These are phyloP conservation scores for Heliamphora pulchella DNA, from an alignment of 179 eudicot species.

Conservation along the genomic window DNA sequence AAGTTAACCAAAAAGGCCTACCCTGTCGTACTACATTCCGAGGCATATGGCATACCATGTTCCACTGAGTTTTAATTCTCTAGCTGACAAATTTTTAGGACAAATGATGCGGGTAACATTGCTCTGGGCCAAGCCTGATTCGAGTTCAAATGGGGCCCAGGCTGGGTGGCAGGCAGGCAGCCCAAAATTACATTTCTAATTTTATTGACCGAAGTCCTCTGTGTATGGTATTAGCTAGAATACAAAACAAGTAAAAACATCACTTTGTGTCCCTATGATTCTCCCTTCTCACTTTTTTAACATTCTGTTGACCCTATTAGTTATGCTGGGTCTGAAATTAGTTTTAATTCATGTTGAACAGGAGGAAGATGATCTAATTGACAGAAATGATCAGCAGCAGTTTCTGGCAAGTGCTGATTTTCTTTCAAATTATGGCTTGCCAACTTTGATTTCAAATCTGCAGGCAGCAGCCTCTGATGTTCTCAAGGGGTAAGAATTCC, in stretches of 20 bases:
- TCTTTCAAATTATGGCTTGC: constrained; percentile 56
- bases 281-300: background rate
- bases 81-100: too few relatives aligned
- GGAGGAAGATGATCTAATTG: constrained; percentile 75
- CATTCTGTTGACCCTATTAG: background rate
- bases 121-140: too few relatives aligned
- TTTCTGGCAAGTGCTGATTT: constrained; percentile 74
- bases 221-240: background rate
- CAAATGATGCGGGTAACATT: too few relatives aligned
- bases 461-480: constrained; percentile 68
- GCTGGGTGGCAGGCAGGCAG: too few relatives aligned
- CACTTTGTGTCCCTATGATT: background rate
- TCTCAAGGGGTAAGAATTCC: constrained; percentile 47
- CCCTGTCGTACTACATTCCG: too few relatives aligned
- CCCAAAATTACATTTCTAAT: too few relatives aligned
- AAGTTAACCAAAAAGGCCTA: too few relatives aligned
- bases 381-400: constrained; percentile 62
- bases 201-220: too few relatives aligned
- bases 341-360: constrained; percentile 22
- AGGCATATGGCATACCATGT: too few relatives aligned
- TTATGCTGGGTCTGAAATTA: background rate
- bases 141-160: too few relatives aligned
- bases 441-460: constrained; percentile 46
- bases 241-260: background rate
- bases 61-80: too few relatives aligned